Percentiles rank a stretch among this genome's conserved stretches.
Conservation (phyloP, 228 moss, liverwort and hornwort species). For the Sphagnum magellanicum region DNA sequence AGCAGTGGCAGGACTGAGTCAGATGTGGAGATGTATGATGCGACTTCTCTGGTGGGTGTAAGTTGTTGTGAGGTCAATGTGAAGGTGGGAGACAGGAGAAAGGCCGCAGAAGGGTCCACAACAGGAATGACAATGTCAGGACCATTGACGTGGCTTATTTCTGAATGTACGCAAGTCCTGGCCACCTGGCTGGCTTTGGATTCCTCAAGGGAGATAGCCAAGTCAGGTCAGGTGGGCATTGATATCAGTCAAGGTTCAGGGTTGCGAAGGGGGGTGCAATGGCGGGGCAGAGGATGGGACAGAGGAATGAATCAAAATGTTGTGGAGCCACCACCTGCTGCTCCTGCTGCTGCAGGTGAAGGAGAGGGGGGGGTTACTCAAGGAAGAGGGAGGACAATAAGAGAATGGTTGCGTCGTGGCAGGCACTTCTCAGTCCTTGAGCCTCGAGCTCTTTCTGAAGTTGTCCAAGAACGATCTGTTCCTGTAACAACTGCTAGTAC, state of each 20-base stretch:
- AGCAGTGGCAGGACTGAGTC: slow-evolving; percentile 25
- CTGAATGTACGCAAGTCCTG: slow-evolving; percentile 61
- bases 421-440: slow-evolving; percentile 48
- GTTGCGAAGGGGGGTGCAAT: slow-evolving; percentile 48
- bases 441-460: slow-evolving; percentile 34
- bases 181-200: slow-evolving; percentile 73
- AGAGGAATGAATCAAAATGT: slow-evolving; percentile 56
- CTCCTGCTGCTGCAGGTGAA: slow-evolving; percentile 13
- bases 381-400: slow-evolving; percentile 45
- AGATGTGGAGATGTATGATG: slow-evolving; percentile 85
- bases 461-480: slow-evolving; percentile 21
- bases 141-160: slow-evolving; percentile 60
- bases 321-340: slow-evolving; percentile 52
- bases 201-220: slow-evolving; percentile 58
- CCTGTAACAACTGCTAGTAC: slow-evolving; percentile 26
- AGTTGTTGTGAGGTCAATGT: slow-evolving; percentile 25
- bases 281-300: slow-evolving; percentile 65
- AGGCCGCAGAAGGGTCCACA: slow-evolving; percentile 18
- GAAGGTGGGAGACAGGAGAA: slow-evolving; percentile 34
- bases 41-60: slow-evolving; percentile 33
- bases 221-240: slow-evolving; percentile 51
- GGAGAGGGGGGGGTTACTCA: slow-evolving; percentile 42
- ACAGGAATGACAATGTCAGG: slow-evolving; percentile 29
- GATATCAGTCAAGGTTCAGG: slow-evolving; percentile 41
- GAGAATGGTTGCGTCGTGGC: slow-evolving; percentile 78